These are phyloP conservation scores for Myochromella boudieri DNA, from an alignment of 768 basidiomycete species.

Conservation along the genomic window DNA sequence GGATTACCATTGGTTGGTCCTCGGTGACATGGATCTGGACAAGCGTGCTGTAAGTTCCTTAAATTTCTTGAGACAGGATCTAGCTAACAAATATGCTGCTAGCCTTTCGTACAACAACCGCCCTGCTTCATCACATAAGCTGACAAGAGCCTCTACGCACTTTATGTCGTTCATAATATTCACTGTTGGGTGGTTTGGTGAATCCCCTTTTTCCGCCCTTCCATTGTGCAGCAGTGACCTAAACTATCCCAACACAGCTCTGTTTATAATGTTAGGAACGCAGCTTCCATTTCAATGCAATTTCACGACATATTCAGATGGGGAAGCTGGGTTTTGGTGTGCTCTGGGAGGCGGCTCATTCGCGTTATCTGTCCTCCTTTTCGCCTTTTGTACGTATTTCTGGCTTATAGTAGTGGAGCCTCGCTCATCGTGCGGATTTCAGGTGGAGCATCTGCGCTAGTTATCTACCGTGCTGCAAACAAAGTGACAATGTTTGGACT, in stretches of 20 bases:
- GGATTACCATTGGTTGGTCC: background rate
- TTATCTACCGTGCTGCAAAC: background rate
- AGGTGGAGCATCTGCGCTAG: background rate
- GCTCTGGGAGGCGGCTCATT: background rate
- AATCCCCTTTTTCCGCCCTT: background rate
- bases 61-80: background rate
- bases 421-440: background rate
- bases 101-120: constrained; percentile 13
- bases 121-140: constrained; percentile 13
- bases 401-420: background rate
- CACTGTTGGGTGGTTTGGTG: constrained; percentile 3
- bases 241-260: background rate
- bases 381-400: background rate
- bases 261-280: constrained; percentile 3
- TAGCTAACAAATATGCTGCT: background rate
- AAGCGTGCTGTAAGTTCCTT: constrained; percentile 4
- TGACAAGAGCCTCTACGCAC: constrained; percentile 14
- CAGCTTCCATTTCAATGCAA: constrained; percentile 11
- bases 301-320: constrained; percentile 4
- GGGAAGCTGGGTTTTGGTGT: background rate
- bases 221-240: background rate
- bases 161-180: constrained; percentile 5
- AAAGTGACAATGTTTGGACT: too few relatives aligned
- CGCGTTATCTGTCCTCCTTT: background rate
- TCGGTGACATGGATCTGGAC: constrained; percentile 3